A percentile compares a stretch with the other conserved stretches of the same genome.
Conservation (phyloP, 1,284 basidiomycete genomes). For the Moesziomyces antarcticus region DNA sequence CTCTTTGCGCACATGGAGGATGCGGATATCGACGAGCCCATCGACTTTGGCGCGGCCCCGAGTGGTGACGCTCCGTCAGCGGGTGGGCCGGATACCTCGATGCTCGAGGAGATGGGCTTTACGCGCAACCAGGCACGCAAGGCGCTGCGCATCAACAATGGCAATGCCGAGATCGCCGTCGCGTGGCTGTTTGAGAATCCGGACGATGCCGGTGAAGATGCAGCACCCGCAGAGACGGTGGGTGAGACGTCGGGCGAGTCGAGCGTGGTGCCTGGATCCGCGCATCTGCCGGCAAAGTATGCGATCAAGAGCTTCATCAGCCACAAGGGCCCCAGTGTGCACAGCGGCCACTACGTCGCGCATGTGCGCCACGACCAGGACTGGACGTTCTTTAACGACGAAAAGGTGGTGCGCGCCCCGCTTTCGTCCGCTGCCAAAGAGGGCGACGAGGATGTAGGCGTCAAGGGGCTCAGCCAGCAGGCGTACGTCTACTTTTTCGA, state of each 20-base stretch:
- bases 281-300: conserved; percentile 79
- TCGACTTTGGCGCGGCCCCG: conserved; percentile 68
- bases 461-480: conserved; percentile 35
- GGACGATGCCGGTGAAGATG: conserved; percentile 71
- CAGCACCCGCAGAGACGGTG: conserved; percentile 2
- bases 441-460: conserved; percentile 32
- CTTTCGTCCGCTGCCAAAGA: conserved; percentile 19
- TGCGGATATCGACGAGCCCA: conserved; percentile 86
- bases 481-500: conserved; percentile 62
- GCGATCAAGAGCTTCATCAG: conserved; percentile 91
- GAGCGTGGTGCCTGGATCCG: conserved; percentile 52
- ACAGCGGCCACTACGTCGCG: conserved; percentile 90
- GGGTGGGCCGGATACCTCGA: conserved; percentile 64
- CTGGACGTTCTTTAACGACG: conserved; percentile 58
- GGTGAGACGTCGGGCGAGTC: conserved; percentile 5
- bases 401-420: conserved; percentile 53
- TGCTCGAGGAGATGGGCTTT: conserved; percentile 94
- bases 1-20: conserved; percentile 95
- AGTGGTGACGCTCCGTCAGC: background rate
- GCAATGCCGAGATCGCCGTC: conserved; percentile 84
- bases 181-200: conserved; percentile 98
- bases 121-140: conserved; percentile 84
- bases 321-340: conserved; percentile 82
- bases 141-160: conserved; percentile 84
- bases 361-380: conserved; percentile 73